Percentiles rank a stretch among this genome's conserved stretches.
Conservation (phyloP, 2,329 filamentous ascomycete genomes). For the Botrytis hyacinthi region DNA sequence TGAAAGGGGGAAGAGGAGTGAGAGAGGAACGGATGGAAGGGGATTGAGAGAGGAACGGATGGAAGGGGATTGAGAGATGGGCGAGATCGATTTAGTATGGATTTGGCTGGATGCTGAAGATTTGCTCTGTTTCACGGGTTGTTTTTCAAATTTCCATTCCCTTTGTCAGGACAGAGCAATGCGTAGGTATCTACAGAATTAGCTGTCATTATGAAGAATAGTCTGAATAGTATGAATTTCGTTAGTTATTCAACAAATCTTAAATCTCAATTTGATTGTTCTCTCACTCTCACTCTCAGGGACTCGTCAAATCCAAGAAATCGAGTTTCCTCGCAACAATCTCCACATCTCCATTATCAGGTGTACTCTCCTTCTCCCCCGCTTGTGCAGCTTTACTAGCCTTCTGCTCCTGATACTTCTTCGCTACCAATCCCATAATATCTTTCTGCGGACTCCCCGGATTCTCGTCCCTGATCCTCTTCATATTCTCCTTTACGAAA, state of each 20-base stretch:
- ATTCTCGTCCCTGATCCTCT: constrained; percentile 54
- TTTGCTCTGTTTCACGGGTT: not conserved
- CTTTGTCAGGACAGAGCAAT: constrained; percentile 2
- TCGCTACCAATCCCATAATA: constrained; percentile 66
- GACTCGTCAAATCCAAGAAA: constrained; percentile 37
- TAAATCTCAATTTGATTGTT: not conserved
- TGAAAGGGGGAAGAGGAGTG: not conserved
- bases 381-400: constrained; percentile 31
- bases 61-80: not conserved
- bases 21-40: not conserved
- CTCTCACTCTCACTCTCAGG: constrained; percentile 23
- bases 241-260: not conserved
- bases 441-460: constrained; percentile 58
- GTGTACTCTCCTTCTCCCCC: constrained; percentile 20
- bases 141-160: constrained; percentile 6
- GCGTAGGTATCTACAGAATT: not conserved
- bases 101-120: not conserved
- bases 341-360: constrained; percentile 26
- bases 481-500: constrained; percentile 68
- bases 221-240: not conserved
- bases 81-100: not conserved
- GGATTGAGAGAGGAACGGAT: not conserved
- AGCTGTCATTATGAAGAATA: not conserved
- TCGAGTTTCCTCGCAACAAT: constrained; percentile 35
- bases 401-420: constrained; percentile 57